These are phyloP conservation scores for Butyriboletus loyo DNA, from an alignment of 768 basidiomycete species.

Conservation along the genomic window DNA sequence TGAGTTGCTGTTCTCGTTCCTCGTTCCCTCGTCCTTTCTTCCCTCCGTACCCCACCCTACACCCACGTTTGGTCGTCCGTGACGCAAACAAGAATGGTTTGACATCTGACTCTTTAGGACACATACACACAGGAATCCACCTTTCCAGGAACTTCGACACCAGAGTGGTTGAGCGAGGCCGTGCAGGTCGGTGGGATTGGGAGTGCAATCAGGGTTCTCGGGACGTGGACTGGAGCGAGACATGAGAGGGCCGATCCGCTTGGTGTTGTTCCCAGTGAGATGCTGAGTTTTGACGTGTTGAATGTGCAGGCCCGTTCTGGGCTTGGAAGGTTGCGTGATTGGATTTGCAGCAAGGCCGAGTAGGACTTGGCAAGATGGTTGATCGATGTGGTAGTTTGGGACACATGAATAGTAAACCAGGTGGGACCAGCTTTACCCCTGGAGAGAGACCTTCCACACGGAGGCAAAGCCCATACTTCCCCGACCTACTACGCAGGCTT, in stretches of 20 bases:
- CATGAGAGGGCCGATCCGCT: constrained; percentile 45
- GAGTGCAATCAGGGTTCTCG: constrained; percentile 51
- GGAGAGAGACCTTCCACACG: background rate
- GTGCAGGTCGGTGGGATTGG: constrained; percentile 55
- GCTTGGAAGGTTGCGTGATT: constrained; percentile 39
- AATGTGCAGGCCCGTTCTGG: constrained; percentile 39
- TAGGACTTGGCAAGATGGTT: background rate
- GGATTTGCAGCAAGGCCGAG: background rate
- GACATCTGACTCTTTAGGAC: constrained; percentile 11
- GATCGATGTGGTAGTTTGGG: background rate
- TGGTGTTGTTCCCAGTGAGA: background rate
- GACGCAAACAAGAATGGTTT: background rate
- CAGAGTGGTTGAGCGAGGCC: constrained; percentile 55
- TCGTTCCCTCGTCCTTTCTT: background rate
- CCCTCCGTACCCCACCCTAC: too few species aligned
- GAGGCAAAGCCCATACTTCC: too few species aligned
- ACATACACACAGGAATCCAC: constrained; percentile 31
- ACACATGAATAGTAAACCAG: background rate
- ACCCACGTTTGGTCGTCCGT: background rate
- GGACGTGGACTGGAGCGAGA: constrained; percentile 52
- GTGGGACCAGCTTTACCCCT: background rate
- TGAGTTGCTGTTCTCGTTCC: constrained; percentile 20
- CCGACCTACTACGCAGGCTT: background rate
- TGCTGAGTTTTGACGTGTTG: background rate
- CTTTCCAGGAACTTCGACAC: constrained; percentile 28